Conservation (phyloP, 495 filamentous ascomycete species). For the Hypoxylon fuscum region DNA sequence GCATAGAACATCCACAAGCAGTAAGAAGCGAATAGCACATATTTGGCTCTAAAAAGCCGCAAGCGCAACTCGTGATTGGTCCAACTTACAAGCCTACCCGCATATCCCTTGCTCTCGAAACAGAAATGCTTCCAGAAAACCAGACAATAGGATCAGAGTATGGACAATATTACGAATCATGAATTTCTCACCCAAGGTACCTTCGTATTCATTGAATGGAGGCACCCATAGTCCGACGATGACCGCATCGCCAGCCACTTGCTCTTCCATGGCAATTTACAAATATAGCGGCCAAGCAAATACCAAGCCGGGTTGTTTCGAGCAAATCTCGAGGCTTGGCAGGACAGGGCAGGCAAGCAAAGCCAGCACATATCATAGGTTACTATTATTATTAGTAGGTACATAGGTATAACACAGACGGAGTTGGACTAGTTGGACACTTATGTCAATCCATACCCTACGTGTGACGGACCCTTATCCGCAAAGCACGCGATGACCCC, state of each 20-base stretch:
- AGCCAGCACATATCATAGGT: slow-evolving; percentile 22
- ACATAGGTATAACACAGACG: slow-evolving; percentile 10
- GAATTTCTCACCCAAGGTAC: too few relatives aligned
- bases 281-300: slow-evolving; percentile 19
- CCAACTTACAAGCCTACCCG: slow-evolving; percentile 2
- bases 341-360: neutral
- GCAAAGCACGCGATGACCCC: slow-evolving; percentile 19
- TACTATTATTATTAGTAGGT: slow-evolving; percentile 18
- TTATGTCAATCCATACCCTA: slow-evolving; percentile 25
- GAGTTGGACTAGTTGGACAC: slow-evolving; percentile 2
- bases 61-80: slow-evolving; percentile 30
- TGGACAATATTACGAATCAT: neutral
- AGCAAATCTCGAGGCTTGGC: slow-evolving; percentile 15
- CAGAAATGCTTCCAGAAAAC: slow-evolving; percentile 19
- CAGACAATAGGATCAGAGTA: neutral
- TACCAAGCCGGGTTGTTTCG: slow-evolving; percentile 31
- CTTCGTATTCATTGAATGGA: neutral
- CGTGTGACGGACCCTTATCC: slow-evolving; percentile 28
- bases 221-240: slow-evolving; percentile 17
- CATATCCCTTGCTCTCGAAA: slow-evolving; percentile 36
- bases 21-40: slow-evolving; percentile 25
- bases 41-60: slow-evolving; percentile 14
- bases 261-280: slow-evolving; percentile 4
- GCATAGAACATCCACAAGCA: slow-evolving; percentile 39
- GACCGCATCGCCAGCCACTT: slow-evolving; percentile 14